A percentile compares a stretch with the other conserved stretches of the same genome.
These are phyloP conservation scores for Madurella fahalii DNA, from an alignment of 2,329 filamentous ascomycete species.

Conservation along the genomic window DNA sequence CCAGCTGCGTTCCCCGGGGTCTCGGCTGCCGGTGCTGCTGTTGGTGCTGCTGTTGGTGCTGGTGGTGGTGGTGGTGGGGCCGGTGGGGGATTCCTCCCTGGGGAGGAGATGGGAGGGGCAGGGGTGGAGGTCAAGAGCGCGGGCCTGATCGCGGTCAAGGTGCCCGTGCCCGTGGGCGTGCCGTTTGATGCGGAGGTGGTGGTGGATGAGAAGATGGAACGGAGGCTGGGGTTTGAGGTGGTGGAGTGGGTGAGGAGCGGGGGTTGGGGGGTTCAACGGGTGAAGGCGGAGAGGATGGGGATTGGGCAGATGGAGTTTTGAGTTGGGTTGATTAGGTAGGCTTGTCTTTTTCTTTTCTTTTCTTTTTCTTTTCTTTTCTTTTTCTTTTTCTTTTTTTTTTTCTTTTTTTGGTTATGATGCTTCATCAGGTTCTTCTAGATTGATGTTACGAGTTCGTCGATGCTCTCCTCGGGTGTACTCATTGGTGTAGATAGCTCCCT, in stretches of 20 bases:
- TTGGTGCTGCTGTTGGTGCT: background rate
- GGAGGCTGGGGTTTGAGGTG: constrained; percentile 81
- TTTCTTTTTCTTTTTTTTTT: too few relatives aligned
- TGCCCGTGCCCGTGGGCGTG: constrained; percentile 44
- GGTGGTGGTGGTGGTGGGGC: constrained; percentile 14
- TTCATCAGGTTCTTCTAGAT: too few relatives aligned
- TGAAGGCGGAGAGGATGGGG: background rate
- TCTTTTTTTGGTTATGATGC: too few relatives aligned
- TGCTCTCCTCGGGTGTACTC: too few relatives aligned
- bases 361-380: background rate
- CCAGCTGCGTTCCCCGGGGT: background rate
- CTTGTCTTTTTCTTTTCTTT: background rate
- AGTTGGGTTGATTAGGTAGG: background rate
- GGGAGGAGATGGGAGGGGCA: constrained; percentile 27
- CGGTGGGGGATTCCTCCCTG: background rate
- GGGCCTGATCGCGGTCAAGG: constrained; percentile 20
- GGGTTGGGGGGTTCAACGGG: constrained; percentile 22
- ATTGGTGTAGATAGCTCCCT: too few relatives aligned
- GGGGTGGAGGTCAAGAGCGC: constrained; percentile 17
- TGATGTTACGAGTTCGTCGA: too few relatives aligned
- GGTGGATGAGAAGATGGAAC: constrained; percentile 65
- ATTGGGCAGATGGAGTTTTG: background rate
- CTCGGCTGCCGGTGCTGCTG: background rate
- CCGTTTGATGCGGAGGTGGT: constrained; percentile 43
- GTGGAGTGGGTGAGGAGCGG: constrained; percentile 67